Conservation (phyloP, 768 basidiomycete genomes). For the Scleroderma bovista region DNA sequence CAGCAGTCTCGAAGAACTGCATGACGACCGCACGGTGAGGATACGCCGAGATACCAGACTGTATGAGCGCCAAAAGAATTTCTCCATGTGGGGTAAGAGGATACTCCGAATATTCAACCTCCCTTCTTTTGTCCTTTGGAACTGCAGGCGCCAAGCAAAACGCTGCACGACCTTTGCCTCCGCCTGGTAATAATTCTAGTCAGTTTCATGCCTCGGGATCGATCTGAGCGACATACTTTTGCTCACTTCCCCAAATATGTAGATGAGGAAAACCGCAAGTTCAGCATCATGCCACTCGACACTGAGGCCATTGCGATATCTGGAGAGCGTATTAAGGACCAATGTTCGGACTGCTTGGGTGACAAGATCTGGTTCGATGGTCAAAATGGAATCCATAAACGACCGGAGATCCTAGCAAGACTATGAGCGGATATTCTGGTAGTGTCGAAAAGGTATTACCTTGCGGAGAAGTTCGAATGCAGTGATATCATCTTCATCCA, state of each 20-base stretch:
- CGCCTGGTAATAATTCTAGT: slow-evolving; percentile 37
- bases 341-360: slow-evolving; percentile 69
- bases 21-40: slow-evolving; percentile 80
- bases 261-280: slow-evolving; percentile 88
- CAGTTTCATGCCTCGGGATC: background rate
- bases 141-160: slow-evolving; percentile 76
- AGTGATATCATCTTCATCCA: slow-evolving; percentile 82
- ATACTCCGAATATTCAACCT: slow-evolving; percentile 68
- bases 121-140: slow-evolving; percentile 62
- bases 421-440: slow-evolving; percentile 10
- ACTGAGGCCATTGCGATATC: slow-evolving; percentile 51
- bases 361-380: slow-evolving; percentile 83
- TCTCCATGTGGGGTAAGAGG: slow-evolving; percentile 89
- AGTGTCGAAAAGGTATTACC: slow-evolving; percentile 37
- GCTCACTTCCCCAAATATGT: slow-evolving; percentile 88
- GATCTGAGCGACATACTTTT: slow-evolving; percentile 54
- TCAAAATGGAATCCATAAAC: slow-evolving; percentile 82
- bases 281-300: slow-evolving; percentile 93
- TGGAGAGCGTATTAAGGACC: slow-evolving; percentile 68
- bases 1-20: slow-evolving; percentile 89
- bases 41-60: slow-evolving; percentile 75
- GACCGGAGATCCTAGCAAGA: slow-evolving; percentile 69
- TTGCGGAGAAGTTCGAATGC: slow-evolving; percentile 85
- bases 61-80: slow-evolving; percentile 77
- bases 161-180: slow-evolving; percentile 75